A percentile compares a stretch with the other conserved stretches of the same genome.
Evolutionary conservation across 306 rosid species (phyloP).

Genomic region (Hylodesmum podocarpum): DNA sequence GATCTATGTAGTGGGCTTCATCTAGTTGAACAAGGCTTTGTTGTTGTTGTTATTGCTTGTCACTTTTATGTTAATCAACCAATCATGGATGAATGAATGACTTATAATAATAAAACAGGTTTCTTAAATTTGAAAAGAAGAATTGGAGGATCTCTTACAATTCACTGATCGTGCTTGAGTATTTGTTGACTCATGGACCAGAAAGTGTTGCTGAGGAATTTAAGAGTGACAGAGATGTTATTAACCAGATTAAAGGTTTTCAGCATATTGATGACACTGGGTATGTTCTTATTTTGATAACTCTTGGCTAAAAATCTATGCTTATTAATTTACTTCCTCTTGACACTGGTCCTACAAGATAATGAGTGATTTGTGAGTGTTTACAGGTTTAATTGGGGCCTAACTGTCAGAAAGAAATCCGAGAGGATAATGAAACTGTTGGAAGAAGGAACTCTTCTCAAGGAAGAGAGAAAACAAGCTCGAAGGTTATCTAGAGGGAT

Average conservation of each 20-base stretch:
- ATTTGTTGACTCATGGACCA: slow-evolving; percentile 91
- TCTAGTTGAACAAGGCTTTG: too few relatives aligned
- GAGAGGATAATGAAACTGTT: slow-evolving; percentile 64
- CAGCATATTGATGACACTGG: slow-evolving; percentile 75
- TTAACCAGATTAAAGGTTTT: slow-evolving; percentile 59
- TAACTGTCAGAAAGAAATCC: slow-evolving; percentile 77
- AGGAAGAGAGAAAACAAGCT: slow-evolving; percentile 78
- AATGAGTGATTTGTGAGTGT: neutral
- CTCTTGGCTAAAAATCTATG: neutral
- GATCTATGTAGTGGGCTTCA: too few relatives aligned
- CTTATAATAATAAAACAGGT: slow-evolving; percentile 42
- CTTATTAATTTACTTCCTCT: neutral
- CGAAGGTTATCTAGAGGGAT: slow-evolving; percentile 79
- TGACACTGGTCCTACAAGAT: neutral
- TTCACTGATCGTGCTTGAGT: slow-evolving; percentile 71
- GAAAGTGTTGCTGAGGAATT: slow-evolving; percentile 82
- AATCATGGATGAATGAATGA: neutral
- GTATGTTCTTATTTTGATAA: slow-evolving; percentile 26
- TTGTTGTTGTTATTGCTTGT: too few relatives aligned
- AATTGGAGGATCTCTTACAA: slow-evolving; percentile 85
- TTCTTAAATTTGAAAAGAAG: slow-evolving; percentile 73
- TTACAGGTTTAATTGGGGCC: slow-evolving; percentile 94
- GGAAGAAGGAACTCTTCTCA: slow-evolving; percentile 60
- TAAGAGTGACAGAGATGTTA: slow-evolving; percentile 61
- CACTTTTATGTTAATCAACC: neutral